phyloP scores from a whole-genome alignment of 2,329 filamentous ascomycete species.

The Microdochium nivale region DNA sequence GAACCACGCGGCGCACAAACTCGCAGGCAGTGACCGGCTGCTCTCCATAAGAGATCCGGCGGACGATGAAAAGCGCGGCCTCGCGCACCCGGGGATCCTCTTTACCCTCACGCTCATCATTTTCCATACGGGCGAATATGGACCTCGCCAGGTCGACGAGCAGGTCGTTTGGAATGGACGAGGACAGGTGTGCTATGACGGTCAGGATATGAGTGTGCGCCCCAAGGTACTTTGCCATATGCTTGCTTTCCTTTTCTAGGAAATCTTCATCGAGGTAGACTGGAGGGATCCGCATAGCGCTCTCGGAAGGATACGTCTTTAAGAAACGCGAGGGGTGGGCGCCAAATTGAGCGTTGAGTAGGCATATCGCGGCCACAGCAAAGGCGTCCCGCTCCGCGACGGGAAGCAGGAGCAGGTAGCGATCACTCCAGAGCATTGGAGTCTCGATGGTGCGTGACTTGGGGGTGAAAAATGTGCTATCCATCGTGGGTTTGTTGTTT shows the following conservation, averaged over 20 bases:
- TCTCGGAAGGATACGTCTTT: conserved; percentile 8
- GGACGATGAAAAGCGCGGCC: conserved; percentile 8
- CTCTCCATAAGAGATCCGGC: conserved; percentile 16
- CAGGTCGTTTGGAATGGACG: conserved; percentile 3
- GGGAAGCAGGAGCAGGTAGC: background rate
- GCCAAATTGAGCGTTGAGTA: conserved; percentile 10
- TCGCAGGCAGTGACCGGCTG: conserved; percentile 18
- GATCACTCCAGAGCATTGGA: background rate
- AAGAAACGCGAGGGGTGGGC: conserved; percentile 7
- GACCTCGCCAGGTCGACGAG: conserved; percentile 4
- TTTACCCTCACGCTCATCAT: background rate
- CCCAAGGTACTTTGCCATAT: conserved; percentile 5
- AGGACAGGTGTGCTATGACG: conserved; percentile 4
- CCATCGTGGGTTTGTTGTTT: background rate
- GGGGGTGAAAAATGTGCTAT: background rate
- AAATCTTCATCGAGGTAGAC: conserved; percentile 10
- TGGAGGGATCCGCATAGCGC: conserved; percentile 10
- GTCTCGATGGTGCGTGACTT: background rate
- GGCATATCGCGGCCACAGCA: conserved; percentile 2
- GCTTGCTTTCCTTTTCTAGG: conserved; percentile 7
- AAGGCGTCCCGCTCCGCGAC: conserved; percentile 3
- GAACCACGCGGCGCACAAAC: conserved; percentile 18
- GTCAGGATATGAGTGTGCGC: conserved; percentile 5
- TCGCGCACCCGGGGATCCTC: conserved; percentile 1
- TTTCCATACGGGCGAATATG: conserved; percentile 4